Base-by-base conservation (phyloP, 176 grass and related monocot genomes). In the Musa schizocarpa region DNA sequence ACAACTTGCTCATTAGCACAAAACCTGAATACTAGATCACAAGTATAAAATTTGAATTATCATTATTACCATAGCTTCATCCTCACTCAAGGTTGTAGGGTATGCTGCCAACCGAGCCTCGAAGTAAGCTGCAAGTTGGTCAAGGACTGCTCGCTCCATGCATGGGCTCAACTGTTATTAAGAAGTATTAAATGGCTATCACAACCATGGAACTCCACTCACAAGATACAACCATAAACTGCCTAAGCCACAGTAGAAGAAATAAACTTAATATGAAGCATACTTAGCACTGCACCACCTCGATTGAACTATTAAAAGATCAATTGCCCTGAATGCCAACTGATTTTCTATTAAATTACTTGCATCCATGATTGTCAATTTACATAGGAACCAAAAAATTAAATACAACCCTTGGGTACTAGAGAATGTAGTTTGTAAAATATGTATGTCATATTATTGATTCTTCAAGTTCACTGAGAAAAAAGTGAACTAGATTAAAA, bases 61-160 rank as follows among this genome's bases (percentile, higher is more conserved):
- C 73, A 54, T 87, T 93, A 54, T 87, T 93, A 98, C 95, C 90
- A 91, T 87, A 78, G 59, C 54, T 81, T 98, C 95, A 87, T 98
- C 90, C 65, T 98, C 86, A 69, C 79, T 87, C 73, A 98, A 87
- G 51, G 81, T 89, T 67, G 86, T 89, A 21, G 95, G 86, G 78
- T 99, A 99, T 81, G 75, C 80, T 79, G 82, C 78, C 90, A 99
- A 94, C 25, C 90, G 86, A 81, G 84, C 88, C 82, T 91, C 79
- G 67, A 99, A 86, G 82, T 94, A 94, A 62, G 52, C 74, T 83
- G 87, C 83, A 78, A 99, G 90, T 87, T 99, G 95, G 81, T 99
- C 95, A 64, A 99, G 78, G 72, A 99, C 95, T 50, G 95, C 95
- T 82, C 88, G 82, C 65, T 99, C 95, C 82, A 89, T 86, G 76